Evolutionary conservation across 441 rosid genomes (phyloP).

Genomic region (Capsella rubella): DNA sequence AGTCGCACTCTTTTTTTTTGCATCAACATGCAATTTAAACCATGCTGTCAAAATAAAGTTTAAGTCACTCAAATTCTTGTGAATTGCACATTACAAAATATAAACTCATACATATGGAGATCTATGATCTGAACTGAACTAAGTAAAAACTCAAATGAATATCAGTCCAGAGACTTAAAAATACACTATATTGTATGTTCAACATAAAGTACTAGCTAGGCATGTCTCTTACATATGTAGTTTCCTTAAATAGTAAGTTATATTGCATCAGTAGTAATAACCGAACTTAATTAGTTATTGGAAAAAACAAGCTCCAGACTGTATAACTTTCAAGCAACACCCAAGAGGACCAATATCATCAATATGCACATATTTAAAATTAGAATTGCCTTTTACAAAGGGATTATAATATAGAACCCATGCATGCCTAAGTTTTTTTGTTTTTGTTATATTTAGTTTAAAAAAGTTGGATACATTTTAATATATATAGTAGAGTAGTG

Average conservation of each 20-base stretch:
- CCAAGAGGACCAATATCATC: constrained; percentile 30
- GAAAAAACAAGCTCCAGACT: background rate
- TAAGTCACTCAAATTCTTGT: constrained; percentile 9
- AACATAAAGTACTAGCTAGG: background rate
- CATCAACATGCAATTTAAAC: background rate
- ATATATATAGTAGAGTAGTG: background rate
- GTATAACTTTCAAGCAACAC: constrained; percentile 22
- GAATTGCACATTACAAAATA: background rate
- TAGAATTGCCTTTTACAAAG: constrained; percentile 17
- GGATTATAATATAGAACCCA: constrained; percentile 27
- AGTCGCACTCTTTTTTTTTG: constrained; percentile 27
- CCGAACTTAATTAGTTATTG: background rate
- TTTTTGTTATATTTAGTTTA: constrained; percentile 27
- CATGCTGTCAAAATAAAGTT: background rate
- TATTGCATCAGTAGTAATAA: constrained; percentile 23
- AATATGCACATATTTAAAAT: constrained; percentile 16
- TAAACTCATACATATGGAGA: background rate
- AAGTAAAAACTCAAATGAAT: constrained; percentile 5
- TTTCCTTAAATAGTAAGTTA: constrained; percentile 27
- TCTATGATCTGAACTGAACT: background rate
- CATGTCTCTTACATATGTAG: constrained; percentile 12
- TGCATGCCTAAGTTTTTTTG: constrained; percentile 38
- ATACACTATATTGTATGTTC: background rate
- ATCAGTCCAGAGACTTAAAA: background rate
- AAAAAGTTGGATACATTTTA: background rate